phyloP scores from a whole-genome alignment of 129 eudicot species.

The Chrysanthemum lavandulifolium region DNA sequence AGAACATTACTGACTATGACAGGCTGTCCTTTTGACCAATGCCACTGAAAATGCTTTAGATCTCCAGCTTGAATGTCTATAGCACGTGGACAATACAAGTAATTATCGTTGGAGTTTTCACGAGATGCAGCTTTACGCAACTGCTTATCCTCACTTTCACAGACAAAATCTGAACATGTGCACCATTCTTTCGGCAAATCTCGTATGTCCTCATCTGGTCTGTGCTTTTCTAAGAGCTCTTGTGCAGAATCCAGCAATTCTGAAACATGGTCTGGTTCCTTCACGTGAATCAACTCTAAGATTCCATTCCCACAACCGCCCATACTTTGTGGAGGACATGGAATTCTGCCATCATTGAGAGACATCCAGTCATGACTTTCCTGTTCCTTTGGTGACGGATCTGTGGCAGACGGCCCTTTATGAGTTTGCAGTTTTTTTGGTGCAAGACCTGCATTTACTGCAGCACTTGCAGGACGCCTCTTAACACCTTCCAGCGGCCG shows the following conservation, averaged over 20 bases:
- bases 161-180: conserved; percentile 33
- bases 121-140: conserved; percentile 57
- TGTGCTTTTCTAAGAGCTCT: conserved; percentile 23
- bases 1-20: too few species aligned
- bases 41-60: conserved; percentile 21
- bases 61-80: neutral
- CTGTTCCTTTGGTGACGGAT: neutral
- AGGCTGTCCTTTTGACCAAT: conserved; percentile 52
- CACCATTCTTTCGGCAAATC: conserved; percentile 33
- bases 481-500: conserved; percentile 17
- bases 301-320: conserved; percentile 62
- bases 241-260: conserved; percentile 44
- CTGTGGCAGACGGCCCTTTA: too few species aligned
- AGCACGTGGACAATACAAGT: conserved; percentile 7
- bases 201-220: conserved; percentile 18
- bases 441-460: too few species aligned
- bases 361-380: conserved; percentile 55
- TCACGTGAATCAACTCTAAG: conserved; percentile 42
- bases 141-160: conserved; percentile 18
- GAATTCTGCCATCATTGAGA: conserved; percentile 53
- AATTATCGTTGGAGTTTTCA: conserved; percentile 48
- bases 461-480: too few species aligned
- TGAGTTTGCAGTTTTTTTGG: too few species aligned
- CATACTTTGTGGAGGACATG: conserved; percentile 51
- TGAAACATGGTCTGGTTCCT: conserved; percentile 25